These are phyloP conservation scores for Chalciporus sphaerocephalus DNA, from an alignment of 768 basidiomycete species.

Conservation along the genomic window DNA sequence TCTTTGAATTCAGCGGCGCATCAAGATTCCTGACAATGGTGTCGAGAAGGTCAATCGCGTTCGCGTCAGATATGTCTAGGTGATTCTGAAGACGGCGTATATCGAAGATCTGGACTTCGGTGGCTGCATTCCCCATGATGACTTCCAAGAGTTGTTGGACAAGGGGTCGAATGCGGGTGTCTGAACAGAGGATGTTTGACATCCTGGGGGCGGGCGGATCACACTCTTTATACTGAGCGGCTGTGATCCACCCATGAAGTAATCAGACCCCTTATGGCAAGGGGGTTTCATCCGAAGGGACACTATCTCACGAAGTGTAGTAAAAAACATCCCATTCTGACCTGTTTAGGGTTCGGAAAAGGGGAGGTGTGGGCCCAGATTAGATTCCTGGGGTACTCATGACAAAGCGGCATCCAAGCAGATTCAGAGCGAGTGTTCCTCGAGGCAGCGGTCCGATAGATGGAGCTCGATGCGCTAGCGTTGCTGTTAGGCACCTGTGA, in stretches of 20 bases:
- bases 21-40: conserved; percentile 54
- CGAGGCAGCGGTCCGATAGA: too few relatives aligned
- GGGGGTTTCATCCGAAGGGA: too few relatives aligned
- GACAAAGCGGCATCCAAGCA: neutral
- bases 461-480: too few relatives aligned
- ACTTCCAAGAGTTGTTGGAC: neutral
- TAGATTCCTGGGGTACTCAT: neutral
- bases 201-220: neutral
- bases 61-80: neutral
- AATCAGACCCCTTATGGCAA: neutral
- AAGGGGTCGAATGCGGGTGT: neutral
- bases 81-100: conserved; percentile 15
- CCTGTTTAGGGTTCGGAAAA: neutral
- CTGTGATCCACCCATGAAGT: too few relatives aligned
- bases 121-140: conserved; percentile 21
- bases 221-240: neutral
- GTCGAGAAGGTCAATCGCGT: conserved; percentile 35
- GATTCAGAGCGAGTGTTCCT: neutral
- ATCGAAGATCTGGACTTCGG: conserved; percentile 20
- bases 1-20: conserved; percentile 50
- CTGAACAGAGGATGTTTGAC: neutral
- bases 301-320: neutral
- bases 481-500: too few relatives aligned
- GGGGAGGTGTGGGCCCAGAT: neutral
- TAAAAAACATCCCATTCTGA: too few relatives aligned